Conservation (phyloP, 2,329 filamentous ascomycete species). For the Pestalotiopsis fici region DNA sequence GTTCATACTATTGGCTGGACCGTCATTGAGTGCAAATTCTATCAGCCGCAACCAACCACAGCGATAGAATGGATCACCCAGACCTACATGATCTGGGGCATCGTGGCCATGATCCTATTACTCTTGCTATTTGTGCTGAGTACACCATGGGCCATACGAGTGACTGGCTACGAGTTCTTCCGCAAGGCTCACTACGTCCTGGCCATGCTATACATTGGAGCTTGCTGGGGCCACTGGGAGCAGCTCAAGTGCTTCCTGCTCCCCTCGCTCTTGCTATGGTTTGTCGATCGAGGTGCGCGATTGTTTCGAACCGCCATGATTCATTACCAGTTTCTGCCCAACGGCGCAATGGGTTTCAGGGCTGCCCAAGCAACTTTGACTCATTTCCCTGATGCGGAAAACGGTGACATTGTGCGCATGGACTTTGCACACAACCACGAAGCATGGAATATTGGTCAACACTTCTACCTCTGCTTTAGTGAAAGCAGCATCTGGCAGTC, state of each 20-base stretch:
- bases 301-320: constrained; percentile 59
- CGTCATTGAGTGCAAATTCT: constrained; percentile 65
- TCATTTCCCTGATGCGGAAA: constrained; percentile 55
- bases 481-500: constrained; percentile 70
- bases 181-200: constrained; percentile 73
- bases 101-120: constrained; percentile 67
- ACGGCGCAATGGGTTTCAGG: constrained; percentile 52
- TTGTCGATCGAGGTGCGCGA: constrained; percentile 62
- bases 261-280: constrained; percentile 65
- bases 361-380: constrained; percentile 50
- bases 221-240: constrained; percentile 75
- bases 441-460: constrained; percentile 67
- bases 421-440: constrained; percentile 65
- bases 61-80: constrained; percentile 60
- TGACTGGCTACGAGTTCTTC: constrained; percentile 78
- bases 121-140: constrained; percentile 63
- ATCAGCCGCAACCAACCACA: constrained; percentile 69
- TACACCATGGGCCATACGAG: constrained; percentile 57
- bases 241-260: constrained; percentile 69
- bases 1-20: constrained; percentile 74
- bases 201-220: constrained; percentile 73
- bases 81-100: constrained; percentile 72
- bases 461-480: constrained; percentile 71
- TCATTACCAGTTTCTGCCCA: constrained; percentile 56
- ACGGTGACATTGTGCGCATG: constrained; percentile 64